Base-by-base conservation (phyloP, 441 rosid species). In the Omphalea diandra region DNA sequence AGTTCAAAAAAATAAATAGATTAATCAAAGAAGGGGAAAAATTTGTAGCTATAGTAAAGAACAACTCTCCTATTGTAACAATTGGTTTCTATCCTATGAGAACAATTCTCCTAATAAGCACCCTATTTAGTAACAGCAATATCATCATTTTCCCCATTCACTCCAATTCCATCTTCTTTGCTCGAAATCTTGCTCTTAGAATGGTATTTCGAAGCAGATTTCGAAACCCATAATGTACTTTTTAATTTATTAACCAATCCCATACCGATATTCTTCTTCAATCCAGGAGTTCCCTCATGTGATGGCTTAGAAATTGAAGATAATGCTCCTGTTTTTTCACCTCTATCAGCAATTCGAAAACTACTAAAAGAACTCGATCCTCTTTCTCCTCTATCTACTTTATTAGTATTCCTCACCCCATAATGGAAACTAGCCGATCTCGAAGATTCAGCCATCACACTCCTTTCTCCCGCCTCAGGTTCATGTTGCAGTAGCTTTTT, bases 391-490 rank as follows among this genome's bases (percentile, higher is more conserved):
- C 75, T 84, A 49, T 77, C 82, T 1, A 83, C 69, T 73, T 69
- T 86, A 32, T 63, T 56, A 24, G 12, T 68, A 10, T 69, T 72
- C 65, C 74, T 69, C 40, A 56, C 27, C 18, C 64, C 78, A 50
- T 74, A 81, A 44, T 88, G 97, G 75, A 89, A 89, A 67, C 98
- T 89, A 20, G 83, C 84, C 0, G 90, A 88, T 67, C 89, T 77
- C n/a, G 84, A 79, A 0, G 88, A 83, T 14, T 75, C 80, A n/a
- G n/a, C n/a, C 81, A 82, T 53, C 36, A 84, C 76, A 3, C 76
- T 77, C 57, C 83, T 86, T 61, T 72, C 79, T 18, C 63, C 68
- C 20, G 20, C 63, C 18, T 17, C 72, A 41, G 35, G 24, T 18
- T 38, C 53, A n/a, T n/a, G n/a, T 8, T 4, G 52, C 53, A 59